These are phyloP conservation scores for Botryosphaeria dothidea DNA, from an alignment of 2,329 filamentous ascomycete species.

Conservation along the genomic window DNA sequence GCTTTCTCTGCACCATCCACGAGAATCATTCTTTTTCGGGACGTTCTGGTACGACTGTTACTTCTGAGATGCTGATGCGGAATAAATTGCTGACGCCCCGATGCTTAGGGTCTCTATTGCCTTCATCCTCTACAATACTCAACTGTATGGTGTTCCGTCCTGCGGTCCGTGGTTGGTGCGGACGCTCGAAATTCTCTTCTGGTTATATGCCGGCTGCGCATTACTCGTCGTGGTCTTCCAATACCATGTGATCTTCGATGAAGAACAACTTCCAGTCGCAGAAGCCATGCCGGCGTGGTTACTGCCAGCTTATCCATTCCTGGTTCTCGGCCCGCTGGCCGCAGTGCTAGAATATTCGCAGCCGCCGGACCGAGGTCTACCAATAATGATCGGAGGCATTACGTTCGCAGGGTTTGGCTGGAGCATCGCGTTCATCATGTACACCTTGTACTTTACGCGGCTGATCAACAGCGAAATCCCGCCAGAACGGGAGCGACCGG, in stretches of 20 bases:
- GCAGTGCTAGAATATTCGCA: constrained; percentile 38
- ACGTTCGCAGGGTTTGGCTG: constrained; percentile 50
- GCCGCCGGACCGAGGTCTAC: constrained; percentile 26
- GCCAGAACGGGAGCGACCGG: constrained; percentile 41
- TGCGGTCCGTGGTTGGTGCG: constrained; percentile 57
- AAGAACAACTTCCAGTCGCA: constrained; percentile 37
- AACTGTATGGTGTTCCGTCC: constrained; percentile 64
- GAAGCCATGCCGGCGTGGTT: constrained; percentile 46
- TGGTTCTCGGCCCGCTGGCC: constrained; percentile 42
- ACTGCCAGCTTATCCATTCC: constrained; percentile 33
- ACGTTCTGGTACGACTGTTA: constrained; percentile 56
- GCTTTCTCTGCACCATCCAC: constrained; percentile 61
- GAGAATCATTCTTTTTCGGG: constrained; percentile 72
- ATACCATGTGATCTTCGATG: constrained; percentile 40
- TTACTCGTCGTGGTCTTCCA: constrained; percentile 19
- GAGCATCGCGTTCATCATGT: constrained; percentile 46
- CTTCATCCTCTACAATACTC: constrained; percentile 66
- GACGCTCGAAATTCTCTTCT: constrained; percentile 66
- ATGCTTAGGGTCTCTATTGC: constrained; percentile 57
- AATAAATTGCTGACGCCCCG: neutral
- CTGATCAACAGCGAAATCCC: constrained; percentile 43
- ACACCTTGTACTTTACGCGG: constrained; percentile 44
- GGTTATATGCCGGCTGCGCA: constrained; percentile 55
- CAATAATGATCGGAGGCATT: constrained; percentile 38
- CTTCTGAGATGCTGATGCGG: neutral